phyloP scores from a whole-genome alignment of 2,329 filamentous ascomycete genomes.

The Cladophialophora yegresii region DNA sequence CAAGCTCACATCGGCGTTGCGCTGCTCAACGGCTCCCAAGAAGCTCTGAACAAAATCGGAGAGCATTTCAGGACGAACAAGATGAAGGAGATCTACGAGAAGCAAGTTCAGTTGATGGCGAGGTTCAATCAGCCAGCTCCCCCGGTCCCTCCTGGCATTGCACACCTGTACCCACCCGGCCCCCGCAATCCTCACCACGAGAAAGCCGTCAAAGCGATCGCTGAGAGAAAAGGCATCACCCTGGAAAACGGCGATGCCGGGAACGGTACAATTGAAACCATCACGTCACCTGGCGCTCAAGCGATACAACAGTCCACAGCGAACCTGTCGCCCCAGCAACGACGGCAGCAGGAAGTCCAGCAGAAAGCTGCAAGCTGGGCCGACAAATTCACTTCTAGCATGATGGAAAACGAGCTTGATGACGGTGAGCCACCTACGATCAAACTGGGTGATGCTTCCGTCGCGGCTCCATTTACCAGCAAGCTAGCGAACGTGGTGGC shows the following conservation, averaged over 20 bases:
- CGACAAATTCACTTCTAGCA: constrained; percentile 78
- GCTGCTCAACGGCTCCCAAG: constrained; percentile 87
- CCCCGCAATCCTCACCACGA: constrained; percentile 90
- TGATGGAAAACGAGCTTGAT: constrained; percentile 88
- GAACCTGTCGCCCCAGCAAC: constrained; percentile 55
- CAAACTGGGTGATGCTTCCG: constrained; percentile 95
- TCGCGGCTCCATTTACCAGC: constrained; percentile 95
- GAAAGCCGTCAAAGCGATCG: constrained; percentile 86
- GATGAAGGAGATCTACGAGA: constrained; percentile 99
- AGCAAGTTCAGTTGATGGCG: constrained; percentile 87
- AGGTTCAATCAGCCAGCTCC: constrained; percentile 91
- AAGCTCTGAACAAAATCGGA: constrained; percentile 86
- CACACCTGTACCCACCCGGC: constrained; percentile 90
- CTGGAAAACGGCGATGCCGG: constrained; percentile 54
- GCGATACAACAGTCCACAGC: constrained; percentile 55
- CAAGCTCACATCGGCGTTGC: constrained; percentile 97
- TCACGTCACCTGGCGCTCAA: constrained; percentile 68
- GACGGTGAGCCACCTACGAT: constrained; percentile 91
- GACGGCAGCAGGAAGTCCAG: constrained; percentile 59
- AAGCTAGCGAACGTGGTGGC: constrained; percentile 96
- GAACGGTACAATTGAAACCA: constrained; percentile 59
- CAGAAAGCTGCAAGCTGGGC: constrained; percentile 76
- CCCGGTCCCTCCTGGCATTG: constrained; percentile 89
- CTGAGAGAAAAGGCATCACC: constrained; percentile 67
- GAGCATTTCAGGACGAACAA: constrained; percentile 92